These are phyloP conservation scores for Cordyceps fumosorosea DNA, from an alignment of 2,329 filamentous ascomycete genomes.

Conservation along the genomic window DNA sequence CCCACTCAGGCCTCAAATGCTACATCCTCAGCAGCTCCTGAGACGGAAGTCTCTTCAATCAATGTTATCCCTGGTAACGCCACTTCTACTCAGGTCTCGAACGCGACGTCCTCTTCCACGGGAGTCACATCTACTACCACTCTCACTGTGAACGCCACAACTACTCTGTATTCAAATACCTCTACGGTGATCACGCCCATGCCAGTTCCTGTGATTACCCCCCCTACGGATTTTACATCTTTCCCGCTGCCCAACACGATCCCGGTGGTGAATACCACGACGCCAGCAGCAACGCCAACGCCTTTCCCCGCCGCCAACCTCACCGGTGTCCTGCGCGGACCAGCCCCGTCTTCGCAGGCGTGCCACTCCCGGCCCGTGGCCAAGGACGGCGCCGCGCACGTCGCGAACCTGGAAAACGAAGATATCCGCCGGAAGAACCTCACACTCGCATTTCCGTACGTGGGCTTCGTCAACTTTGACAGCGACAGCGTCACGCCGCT, in stretches of 20 bases:
- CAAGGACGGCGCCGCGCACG: slow-evolving; percentile 20
- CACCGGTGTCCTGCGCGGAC: slow-evolving; percentile 7
- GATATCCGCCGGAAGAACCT: slow-evolving; percentile 24
- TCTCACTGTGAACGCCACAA: background rate
- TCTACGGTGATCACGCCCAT: background rate
- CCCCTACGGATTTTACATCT: background rate
- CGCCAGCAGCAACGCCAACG: background rate
- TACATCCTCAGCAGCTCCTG: background rate
- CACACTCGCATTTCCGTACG: slow-evolving; percentile 29
- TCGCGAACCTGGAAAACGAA: slow-evolving; percentile 26
- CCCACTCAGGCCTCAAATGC: background rate
- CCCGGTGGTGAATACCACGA: background rate
- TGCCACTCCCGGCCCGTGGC: slow-evolving; percentile 25
- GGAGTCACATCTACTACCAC: background rate
- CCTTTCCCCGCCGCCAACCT: slow-evolving; percentile 6
- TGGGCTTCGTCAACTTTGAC: slow-evolving; percentile 31
- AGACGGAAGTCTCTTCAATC: background rate
- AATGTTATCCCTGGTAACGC: background rate
- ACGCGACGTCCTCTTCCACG: background rate
- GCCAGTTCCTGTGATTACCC: background rate
- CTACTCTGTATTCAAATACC: background rate
- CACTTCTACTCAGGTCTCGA: background rate
- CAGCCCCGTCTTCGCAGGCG: slow-evolving; percentile 9
- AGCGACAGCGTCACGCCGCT: slow-evolving; percentile 25
- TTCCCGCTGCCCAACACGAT: background rate